Percentiles rank a stretch among this genome's conserved stretches.
phyloP scores from a whole-genome alignment of 2,329 filamentous ascomycete genomes.

The Magnaporthiopsis incrustans region DNA sequence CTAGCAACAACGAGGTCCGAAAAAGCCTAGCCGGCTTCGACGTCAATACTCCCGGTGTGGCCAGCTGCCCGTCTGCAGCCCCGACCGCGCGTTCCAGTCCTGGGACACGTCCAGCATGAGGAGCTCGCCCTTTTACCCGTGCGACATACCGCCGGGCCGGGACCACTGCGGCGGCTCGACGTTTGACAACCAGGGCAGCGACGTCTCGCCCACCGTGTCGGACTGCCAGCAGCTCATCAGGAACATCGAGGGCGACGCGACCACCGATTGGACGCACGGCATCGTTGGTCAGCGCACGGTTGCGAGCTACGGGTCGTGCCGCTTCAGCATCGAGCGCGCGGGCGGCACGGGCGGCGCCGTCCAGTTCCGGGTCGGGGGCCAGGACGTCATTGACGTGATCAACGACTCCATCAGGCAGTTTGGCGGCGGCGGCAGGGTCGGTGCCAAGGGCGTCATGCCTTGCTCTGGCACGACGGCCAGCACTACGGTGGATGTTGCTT shows the following conservation, averaged over 20 bases:
- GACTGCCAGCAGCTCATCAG: constrained; percentile 27
- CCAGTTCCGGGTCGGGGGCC: constrained; percentile 23
- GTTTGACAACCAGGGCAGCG: constrained; percentile 25
- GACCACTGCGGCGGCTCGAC: constrained; percentile 22
- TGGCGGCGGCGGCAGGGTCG: constrained; percentile 22
- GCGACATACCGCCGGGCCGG: constrained; percentile 19
- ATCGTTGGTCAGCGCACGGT: constrained; percentile 19
- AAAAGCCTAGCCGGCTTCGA: constrained; percentile 14
- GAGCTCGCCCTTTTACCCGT: constrained; percentile 23
- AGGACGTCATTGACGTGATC: constrained; percentile 29
- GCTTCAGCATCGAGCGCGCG: constrained; percentile 22
- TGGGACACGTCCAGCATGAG: constrained; percentile 20
- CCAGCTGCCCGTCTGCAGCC: constrained; percentile 28
- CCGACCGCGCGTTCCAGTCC: constrained; percentile 22
- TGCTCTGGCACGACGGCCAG: constrained; percentile 18
- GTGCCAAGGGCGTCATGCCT: constrained; percentile 25
- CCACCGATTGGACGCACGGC: constrained; percentile 13
- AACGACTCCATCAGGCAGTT: constrained; percentile 21
- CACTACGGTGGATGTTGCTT: constrained; percentile 11
- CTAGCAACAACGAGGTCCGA: too few relatives aligned
- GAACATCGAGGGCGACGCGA: constrained; percentile 21
- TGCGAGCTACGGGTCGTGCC: constrained; percentile 20
- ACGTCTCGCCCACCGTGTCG: constrained; percentile 24
- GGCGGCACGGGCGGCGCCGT: constrained; percentile 19
- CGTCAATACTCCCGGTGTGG: constrained; percentile 26